phyloP scores from a whole-genome alignment of 257 asterid genomes.

The Voacanga thouarsii region DNA sequence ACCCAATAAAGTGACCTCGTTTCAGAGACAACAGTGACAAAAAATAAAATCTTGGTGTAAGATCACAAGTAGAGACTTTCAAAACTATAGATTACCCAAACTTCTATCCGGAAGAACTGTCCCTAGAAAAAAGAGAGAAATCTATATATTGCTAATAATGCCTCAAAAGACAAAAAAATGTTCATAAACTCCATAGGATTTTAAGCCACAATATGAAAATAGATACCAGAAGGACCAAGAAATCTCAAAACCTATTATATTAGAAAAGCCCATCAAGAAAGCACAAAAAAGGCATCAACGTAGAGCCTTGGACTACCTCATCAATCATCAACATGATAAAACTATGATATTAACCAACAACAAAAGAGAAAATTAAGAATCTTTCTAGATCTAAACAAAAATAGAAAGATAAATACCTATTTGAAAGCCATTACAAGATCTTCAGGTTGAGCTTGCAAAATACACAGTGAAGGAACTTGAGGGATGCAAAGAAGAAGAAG shows the following conservation, averaged over 20 bases:
- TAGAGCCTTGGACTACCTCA: background rate
- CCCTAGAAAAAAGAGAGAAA: background rate
- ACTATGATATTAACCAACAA: background rate
- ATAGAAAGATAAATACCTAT: background rate
- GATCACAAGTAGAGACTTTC: constrained; percentile 6
- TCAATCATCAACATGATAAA: background rate
- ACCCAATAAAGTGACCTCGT: constrained; percentile 1
- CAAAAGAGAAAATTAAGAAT: background rate
- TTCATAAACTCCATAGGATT: too few relatives aligned
- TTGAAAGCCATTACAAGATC: too few relatives aligned
- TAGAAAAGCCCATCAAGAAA: background rate
- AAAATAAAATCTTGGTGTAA: constrained; percentile 8
- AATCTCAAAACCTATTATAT: background rate
- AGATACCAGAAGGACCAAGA: too few relatives aligned
- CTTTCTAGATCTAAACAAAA: constrained; percentile 16
- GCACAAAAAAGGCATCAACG: background rate
- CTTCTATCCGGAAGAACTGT: background rate
- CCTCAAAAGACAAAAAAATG: too few relatives aligned
- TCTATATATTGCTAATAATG: too few relatives aligned
- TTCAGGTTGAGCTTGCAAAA: too few relatives aligned
- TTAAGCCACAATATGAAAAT: too few relatives aligned
- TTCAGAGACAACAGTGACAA: background rate
- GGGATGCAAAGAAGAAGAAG: too few relatives aligned
- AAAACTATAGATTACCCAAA: constrained; percentile 6
- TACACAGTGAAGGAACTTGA: too few relatives aligned